These are phyloP conservation scores for Tricholoma hemisulphureum DNA, from an alignment of 768 basidiomycete species.

Conservation along the genomic window DNA sequence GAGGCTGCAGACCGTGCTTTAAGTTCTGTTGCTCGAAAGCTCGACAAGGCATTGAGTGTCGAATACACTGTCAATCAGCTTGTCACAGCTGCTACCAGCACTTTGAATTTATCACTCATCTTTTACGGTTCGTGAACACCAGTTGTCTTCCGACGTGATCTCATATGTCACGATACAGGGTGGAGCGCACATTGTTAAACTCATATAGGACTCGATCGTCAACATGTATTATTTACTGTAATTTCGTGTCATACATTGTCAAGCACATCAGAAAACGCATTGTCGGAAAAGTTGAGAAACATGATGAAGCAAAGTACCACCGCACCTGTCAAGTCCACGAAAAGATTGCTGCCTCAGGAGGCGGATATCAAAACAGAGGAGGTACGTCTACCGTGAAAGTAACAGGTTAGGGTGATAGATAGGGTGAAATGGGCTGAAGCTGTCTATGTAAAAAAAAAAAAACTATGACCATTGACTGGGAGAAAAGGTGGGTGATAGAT, in stretches of 20 bases:
- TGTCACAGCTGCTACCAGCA: conserved; percentile 83
- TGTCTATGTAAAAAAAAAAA: too few species aligned
- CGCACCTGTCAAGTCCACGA: background rate
- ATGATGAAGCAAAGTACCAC: background rate
- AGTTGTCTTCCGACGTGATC: conserved; percentile 19
- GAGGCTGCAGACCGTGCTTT: conserved; percentile 92
- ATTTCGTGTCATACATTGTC: background rate
- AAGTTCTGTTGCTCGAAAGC: conserved; percentile 73
- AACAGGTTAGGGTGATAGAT: background rate
- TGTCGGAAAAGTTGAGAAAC: background rate
- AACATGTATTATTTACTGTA: background rate
- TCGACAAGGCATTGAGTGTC: conserved; percentile 82
- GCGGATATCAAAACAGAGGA: background rate
- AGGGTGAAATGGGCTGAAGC: background rate
- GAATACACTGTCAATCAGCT: conserved; percentile 94
- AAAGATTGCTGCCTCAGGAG: background rate
- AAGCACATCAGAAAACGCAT: background rate
- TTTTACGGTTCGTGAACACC: conserved; percentile 52
- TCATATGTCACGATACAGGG: conserved; percentile 18
- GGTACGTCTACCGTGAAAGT: background rate
- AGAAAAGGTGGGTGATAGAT: background rate
- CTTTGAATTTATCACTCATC: conserved; percentile 72
- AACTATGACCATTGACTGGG: background rate
- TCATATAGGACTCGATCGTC: too few species aligned
- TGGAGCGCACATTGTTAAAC: conserved; percentile 29